These are phyloP conservation scores for Eutrema japonicum DNA, from an alignment of 345 rosid species.

Conservation along the genomic window DNA sequence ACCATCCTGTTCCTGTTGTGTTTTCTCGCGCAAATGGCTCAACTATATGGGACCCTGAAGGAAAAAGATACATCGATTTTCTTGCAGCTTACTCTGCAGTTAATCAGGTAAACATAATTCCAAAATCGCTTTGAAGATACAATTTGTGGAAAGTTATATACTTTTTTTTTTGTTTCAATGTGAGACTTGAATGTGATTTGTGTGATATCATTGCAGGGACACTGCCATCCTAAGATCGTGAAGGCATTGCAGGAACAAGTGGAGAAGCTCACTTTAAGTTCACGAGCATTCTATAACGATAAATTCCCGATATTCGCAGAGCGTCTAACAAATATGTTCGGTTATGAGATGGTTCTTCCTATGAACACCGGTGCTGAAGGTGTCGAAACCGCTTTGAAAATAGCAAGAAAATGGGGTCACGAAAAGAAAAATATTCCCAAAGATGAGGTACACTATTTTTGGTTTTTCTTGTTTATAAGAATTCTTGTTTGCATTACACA, in stretches of 20 bases:
- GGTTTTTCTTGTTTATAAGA: neutral
- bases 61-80: constrained; percentile 88
- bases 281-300: constrained; percentile 90
- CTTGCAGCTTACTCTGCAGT: constrained; percentile 94
- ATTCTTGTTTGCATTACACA: neutral
- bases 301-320: constrained; percentile 80
- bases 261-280: constrained; percentile 78
- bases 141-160: too few relatives aligned
- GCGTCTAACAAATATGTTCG: constrained; percentile 77
- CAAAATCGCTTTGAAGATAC: neutral
- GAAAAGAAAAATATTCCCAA: constrained; percentile 74
- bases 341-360: constrained; percentile 96
- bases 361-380: constrained; percentile 99
- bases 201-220: constrained; percentile 58
- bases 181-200: too few relatives aligned
- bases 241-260: constrained; percentile 88
- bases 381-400: constrained; percentile 91
- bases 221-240: constrained; percentile 89
- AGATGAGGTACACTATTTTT: constrained; percentile 59
- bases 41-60: constrained; percentile 89
- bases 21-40: constrained; percentile 92
- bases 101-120: constrained; percentile 66
- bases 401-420: constrained; percentile 98
- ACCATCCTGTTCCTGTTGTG: constrained; percentile 95
- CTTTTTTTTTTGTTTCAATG: too few relatives aligned